Evolutionary conservation across 805 yeast genomes (phyloP).

Genomic region (Blastobotrys peoriensis): DNA sequence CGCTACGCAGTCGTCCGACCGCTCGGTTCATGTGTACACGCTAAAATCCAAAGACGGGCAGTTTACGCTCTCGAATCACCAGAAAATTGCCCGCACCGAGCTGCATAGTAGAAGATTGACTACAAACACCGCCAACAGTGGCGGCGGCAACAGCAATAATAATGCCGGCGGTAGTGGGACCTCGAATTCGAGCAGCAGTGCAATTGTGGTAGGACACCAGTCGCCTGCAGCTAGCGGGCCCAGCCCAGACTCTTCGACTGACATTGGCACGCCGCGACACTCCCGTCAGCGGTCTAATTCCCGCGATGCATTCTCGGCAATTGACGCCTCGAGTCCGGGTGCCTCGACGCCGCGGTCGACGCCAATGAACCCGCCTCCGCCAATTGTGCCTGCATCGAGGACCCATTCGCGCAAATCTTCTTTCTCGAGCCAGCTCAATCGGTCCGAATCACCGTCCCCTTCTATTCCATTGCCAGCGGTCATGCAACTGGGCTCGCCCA

Average conservation of each 20-base stretch:
- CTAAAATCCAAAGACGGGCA: constrained; percentile 32
- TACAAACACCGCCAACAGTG: constrained; percentile 19
- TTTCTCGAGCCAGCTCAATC: constrained; percentile 30
- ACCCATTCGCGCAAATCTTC: constrained; percentile 40
- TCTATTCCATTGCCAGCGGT: constrained; percentile 44
- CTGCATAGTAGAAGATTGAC: constrained; percentile 33
- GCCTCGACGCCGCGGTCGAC: constrained; percentile 8
- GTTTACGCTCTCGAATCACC: constrained; percentile 34
- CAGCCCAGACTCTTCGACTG: constrained; percentile 17
- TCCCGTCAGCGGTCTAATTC: background rate
- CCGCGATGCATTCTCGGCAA: background rate
- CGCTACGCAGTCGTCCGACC: constrained; percentile 86
- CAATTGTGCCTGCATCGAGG: constrained; percentile 18
- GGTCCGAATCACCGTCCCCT: constrained; percentile 34
- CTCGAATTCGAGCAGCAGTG: background rate
- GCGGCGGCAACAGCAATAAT: too few species aligned
- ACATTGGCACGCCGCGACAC: background rate
- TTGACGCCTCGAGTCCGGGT: constrained; percentile 9
- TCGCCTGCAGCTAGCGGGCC: background rate
- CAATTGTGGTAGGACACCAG: background rate
- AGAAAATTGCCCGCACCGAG: constrained; percentile 53
- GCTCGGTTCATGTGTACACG: constrained; percentile 68
- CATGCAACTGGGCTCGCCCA: constrained; percentile 35
- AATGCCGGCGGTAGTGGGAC: background rate
- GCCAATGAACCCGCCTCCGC: constrained; percentile 32